Conservation (phyloP, 257 asterid genomes). For the Penstemon newberryi region DNA sequence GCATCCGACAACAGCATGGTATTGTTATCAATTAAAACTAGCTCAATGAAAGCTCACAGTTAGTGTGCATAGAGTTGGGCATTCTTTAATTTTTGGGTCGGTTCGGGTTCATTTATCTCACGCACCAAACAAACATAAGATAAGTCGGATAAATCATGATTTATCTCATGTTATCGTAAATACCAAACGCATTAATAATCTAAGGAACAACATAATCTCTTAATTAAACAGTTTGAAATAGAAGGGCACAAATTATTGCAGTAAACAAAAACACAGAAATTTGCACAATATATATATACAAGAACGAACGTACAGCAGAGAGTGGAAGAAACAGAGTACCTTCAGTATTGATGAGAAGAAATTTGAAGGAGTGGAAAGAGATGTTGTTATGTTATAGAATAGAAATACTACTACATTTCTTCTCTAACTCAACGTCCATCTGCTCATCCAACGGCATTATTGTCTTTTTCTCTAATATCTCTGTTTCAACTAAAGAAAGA, state of each 20-base stretch:
- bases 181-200: neutral
- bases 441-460: constrained; percentile 34
- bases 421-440: constrained; percentile 40
- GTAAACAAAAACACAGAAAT: neutral
- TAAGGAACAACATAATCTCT: neutral
- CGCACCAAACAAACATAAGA: too few species aligned
- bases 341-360: constrained; percentile 19
- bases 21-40: too few species aligned
- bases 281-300: neutral
- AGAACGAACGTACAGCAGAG: neutral
- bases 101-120: too few species aligned
- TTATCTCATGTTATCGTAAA: too few species aligned
- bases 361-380: constrained; percentile 19
- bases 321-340: constrained; percentile 25
- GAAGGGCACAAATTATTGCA: too few species aligned
- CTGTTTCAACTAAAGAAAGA: neutral
- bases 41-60: too few species aligned
- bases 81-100: too few species aligned
- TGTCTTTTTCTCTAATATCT: constrained; percentile 15
- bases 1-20: neutral
- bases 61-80: too few species aligned
- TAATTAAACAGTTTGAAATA: too few species aligned
- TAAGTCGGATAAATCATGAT: too few species aligned
- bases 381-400: neutral
- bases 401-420: constrained; percentile 21